Percentiles rank a stretch among this genome's conserved stretches.
These are phyloP conservation scores for Nematodospora anomalae DNA, from an alignment of 1,139 yeast species.

Conservation along the genomic window DNA sequence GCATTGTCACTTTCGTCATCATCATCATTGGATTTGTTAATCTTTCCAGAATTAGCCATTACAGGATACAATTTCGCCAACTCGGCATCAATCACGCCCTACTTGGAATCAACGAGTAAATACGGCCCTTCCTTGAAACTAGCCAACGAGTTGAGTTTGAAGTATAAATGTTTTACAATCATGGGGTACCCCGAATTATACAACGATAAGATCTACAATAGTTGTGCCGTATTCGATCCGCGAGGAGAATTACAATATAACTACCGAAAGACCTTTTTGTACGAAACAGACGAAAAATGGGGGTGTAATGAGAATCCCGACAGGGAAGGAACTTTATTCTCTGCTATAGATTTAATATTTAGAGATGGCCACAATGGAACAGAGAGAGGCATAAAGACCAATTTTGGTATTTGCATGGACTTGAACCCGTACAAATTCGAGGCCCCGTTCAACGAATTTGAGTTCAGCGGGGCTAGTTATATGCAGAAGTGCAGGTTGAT, in stretches of 20 bases:
- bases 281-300: constrained; percentile 79
- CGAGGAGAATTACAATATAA: constrained; percentile 60
- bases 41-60: constrained; percentile 82
- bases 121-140: constrained; percentile 51
- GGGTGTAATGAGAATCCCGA: constrained; percentile 72
- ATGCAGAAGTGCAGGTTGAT: constrained; percentile 53
- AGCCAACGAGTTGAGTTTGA: constrained; percentile 55
- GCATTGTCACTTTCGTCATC: too few relatives aligned
- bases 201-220: constrained; percentile 54
- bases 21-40: constrained; percentile 56
- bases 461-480: constrained; percentile 61
- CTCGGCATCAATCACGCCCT: constrained; percentile 57
- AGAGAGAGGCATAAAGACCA: constrained; percentile 31
- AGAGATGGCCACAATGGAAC: constrained; percentile 6
- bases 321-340: constrained; percentile 49
- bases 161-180: constrained; percentile 63
- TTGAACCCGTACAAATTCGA: constrained; percentile 81
- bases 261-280: constrained; percentile 77
- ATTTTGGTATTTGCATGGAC: constrained; percentile 95
- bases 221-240: constrained; percentile 66
- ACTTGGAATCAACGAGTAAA: constrained; percentile 44
- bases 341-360: constrained; percentile 38
- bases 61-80: constrained; percentile 78
- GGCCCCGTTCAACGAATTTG: constrained; percentile 75
- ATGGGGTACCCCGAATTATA: constrained; percentile 77